Conservation (phyloP, 192 early-diverging fungal species). For the Coemansia sp. region DNA sequence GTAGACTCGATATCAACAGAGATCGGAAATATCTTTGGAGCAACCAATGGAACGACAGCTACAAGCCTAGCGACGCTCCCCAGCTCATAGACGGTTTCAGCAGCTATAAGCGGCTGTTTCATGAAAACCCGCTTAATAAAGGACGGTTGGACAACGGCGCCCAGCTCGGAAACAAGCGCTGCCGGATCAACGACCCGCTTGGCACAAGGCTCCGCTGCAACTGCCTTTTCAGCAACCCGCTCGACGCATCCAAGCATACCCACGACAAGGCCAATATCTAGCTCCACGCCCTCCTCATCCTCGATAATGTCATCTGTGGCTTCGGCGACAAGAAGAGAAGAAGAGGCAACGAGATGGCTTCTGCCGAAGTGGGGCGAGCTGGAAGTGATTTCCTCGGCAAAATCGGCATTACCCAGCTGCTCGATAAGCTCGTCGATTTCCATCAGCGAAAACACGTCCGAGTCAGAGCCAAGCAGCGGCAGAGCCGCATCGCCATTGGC, state of each 20-base stretch:
- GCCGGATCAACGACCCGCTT: not conserved
- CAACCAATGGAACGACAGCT: not conserved
- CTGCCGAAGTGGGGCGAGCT: not conserved
- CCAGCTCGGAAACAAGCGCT: conserved; percentile 3
- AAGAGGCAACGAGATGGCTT: not conserved
- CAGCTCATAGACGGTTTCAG: too few relatives aligned
- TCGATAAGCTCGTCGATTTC: conserved; percentile 43
- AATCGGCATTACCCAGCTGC: conserved; percentile 18
- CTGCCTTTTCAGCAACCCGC: not conserved
- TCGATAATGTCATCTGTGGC: not conserved
- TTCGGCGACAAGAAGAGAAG: not conserved
- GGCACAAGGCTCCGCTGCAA: not conserved
- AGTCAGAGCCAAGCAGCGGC: conserved; percentile 2
- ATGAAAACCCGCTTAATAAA: not conserved
- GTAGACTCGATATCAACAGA: not conserved
- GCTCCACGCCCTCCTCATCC: not conserved
- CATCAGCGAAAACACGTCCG: conserved; percentile 25
- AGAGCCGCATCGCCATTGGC: not conserved
- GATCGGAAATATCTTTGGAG: not conserved
- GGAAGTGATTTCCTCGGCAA: not conserved
- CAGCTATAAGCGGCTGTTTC: not conserved
- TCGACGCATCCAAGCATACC: not conserved
- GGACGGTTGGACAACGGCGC: not conserved
- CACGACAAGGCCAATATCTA: not conserved
- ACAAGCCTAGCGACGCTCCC: too few relatives aligned